Evolutionary conservation across 495 filamentous ascomycete species (phyloP).

Genomic region (Saxispiralis lemnorum): DNA sequence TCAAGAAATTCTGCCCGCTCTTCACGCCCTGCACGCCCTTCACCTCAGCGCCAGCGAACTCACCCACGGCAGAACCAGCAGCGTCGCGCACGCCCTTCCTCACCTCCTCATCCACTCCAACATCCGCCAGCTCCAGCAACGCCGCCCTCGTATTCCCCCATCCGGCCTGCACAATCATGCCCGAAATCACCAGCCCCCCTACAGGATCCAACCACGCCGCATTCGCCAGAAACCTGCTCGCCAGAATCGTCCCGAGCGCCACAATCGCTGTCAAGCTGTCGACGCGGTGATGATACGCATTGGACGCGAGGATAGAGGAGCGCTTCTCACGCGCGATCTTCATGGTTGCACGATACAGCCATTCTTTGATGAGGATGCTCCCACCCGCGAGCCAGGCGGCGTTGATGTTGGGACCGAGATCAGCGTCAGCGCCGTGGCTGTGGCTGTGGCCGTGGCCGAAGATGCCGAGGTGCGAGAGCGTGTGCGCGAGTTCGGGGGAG

Average conservation of each 20-base stretch:
- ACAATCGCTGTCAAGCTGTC: slow-evolving; percentile 90
- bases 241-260: slow-evolving; percentile 69
- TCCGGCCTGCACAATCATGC: slow-evolving; percentile 83
- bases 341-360: slow-evolving; percentile 94
- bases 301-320: slow-evolving; percentile 89
- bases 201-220: slow-evolving; percentile 90
- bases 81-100: slow-evolving; percentile 47
- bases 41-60: slow-evolving; percentile 34
- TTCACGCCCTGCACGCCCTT: slow-evolving; percentile 74
- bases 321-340: slow-evolving; percentile 90
- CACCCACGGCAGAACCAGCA: slow-evolving; percentile 31
- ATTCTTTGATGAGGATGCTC: slow-evolving; percentile 84
- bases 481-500: slow-evolving; percentile 52
- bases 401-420: slow-evolving; percentile 61
- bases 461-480: slow-evolving; percentile 42
- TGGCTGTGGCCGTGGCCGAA: slow-evolving; percentile 45
- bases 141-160: slow-evolving; percentile 68
- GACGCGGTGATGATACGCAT: slow-evolving; percentile 89
- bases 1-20: slow-evolving; percentile 82
- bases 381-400: slow-evolving; percentile 91
- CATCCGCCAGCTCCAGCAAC: slow-evolving; percentile 74
- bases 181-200: slow-evolving; percentile 73
- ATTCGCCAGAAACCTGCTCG: slow-evolving; percentile 67
- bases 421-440: slow-evolving; percentile 34
- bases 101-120: slow-evolving; percentile 70